These are phyloP conservation scores for Picea engelmannii DNA, from an alignment of 83 land plant genomes.

Conservation along the genomic window DNA sequence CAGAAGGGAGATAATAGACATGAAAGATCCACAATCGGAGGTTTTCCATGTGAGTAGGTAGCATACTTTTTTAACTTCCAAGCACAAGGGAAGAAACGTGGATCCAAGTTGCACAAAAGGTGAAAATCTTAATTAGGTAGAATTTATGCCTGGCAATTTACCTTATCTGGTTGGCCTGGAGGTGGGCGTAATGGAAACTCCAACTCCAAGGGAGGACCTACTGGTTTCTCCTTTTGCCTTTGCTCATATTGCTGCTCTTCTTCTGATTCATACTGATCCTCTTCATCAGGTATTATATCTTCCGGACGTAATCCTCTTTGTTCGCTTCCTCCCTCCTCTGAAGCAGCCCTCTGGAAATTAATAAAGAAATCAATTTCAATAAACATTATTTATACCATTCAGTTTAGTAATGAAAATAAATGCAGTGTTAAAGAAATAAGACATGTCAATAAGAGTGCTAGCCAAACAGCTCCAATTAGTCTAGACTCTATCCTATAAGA, in stretches of 20 bases:
- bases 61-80: neutral
- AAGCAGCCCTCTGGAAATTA: slow-evolving; percentile 56
- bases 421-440: neutral
- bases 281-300: slow-evolving; percentile 85
- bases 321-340: slow-evolving; percentile 72
- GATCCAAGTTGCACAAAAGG: neutral
- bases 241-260: slow-evolving; percentile 73
- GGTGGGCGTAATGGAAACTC: slow-evolving; percentile 80
- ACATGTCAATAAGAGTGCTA: neutral
- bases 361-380: slow-evolving; percentile 5
- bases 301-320: slow-evolving; percentile 59
- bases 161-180: slow-evolving; percentile 81
- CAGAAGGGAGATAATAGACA: neutral
- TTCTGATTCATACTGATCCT: slow-evolving; percentile 78
- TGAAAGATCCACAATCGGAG: neutral
- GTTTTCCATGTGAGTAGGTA: neutral
- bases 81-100: neutral
- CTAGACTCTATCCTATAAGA: no score
- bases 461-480: neutral
- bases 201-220: slow-evolving; percentile 82
- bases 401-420: neutral
- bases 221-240: slow-evolving; percentile 80
- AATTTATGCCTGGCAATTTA: slow-evolving; percentile 11
- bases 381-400: neutral
- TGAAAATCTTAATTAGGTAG: neutral